A percentile compares a stretch with the other conserved stretches of the same genome.
phyloP scores from a whole-genome alignment of 2,329 filamentous ascomycete genomes.

The Neofusicoccum sp. region DNA sequence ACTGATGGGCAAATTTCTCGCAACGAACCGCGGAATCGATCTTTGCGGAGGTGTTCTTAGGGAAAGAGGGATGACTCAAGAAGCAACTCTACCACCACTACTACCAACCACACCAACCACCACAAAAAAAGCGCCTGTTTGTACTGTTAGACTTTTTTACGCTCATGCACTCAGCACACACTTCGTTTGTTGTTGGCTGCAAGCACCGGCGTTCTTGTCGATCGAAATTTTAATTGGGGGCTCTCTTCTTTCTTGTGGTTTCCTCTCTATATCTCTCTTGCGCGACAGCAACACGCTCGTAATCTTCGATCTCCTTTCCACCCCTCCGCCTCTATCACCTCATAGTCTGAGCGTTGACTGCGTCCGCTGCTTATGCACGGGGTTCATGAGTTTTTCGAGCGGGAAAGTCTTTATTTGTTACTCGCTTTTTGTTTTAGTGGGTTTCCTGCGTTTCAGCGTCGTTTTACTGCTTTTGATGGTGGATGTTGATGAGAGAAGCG shows the following conservation, averaged over 20 bases:
- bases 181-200: slow-evolving; percentile 12
- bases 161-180: slow-evolving; percentile 15
- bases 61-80: slow-evolving; percentile 10
- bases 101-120: slow-evolving; percentile 9
- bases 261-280: slow-evolving; percentile 6
- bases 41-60: slow-evolving; percentile 9
- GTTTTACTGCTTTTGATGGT: slow-evolving; percentile 11
- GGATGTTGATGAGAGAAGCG: slow-evolving; percentile 3
- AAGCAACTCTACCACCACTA: slow-evolving; percentile 9
- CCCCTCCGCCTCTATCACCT: not conserved
- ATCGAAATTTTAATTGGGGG: slow-evolving; percentile 17
- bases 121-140: slow-evolving; percentile 15
- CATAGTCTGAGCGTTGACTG: slow-evolving; percentile 11
- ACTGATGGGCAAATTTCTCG: slow-evolving; percentile 2
- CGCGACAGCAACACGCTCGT: not conserved
- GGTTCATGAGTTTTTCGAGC: not conserved
- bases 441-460: slow-evolving; percentile 13
- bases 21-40: slow-evolving; percentile 2
- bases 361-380: not conserved
- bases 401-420: not conserved
- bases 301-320: not conserved
- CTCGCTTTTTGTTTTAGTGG: not conserved
- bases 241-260: slow-evolving; percentile 15
- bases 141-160: slow-evolving; percentile 15
- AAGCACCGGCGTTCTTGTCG: slow-evolving; percentile 15